Evolutionary conservation across 1,139 yeast species (phyloP).

Genomic region (Taphrina confusa): DNA sequence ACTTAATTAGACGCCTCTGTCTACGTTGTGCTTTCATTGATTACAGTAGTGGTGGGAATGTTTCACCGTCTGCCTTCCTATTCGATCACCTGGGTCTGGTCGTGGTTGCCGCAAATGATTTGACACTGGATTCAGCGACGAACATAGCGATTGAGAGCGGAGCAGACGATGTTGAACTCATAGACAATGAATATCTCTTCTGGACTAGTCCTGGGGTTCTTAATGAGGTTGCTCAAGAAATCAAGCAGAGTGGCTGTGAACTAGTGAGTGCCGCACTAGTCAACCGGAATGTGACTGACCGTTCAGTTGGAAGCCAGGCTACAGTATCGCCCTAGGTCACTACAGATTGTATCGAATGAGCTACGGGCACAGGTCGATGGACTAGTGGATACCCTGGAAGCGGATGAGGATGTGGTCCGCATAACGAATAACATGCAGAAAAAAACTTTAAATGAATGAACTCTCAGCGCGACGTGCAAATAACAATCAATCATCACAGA

Average conservation of each 20-base stretch:
- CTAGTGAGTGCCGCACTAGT: conserved; percentile 72
- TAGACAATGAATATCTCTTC: conserved; percentile 53
- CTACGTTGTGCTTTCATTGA: not conserved
- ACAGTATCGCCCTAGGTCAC: conserved; percentile 48
- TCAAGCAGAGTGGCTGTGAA: conserved; percentile 58
- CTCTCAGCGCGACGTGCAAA: no score
- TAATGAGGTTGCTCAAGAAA: conserved; percentile 59
- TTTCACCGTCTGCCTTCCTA: conserved; percentile 75
- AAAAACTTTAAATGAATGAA: no score
- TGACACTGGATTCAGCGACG: conserved; percentile 60
- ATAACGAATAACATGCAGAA: conserved; percentile 10
- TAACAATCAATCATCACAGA: no score
- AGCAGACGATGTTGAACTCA: conserved; percentile 62
- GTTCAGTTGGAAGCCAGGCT: conserved; percentile 56
- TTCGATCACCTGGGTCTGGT: conserved; percentile 74
- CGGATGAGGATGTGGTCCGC: conserved; percentile 24
- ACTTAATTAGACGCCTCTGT: not conserved
- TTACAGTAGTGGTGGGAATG: conserved; percentile 51
- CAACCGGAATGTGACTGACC: conserved; percentile 64
- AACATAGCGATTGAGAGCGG: conserved; percentile 78
- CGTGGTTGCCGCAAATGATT: conserved; percentile 22
- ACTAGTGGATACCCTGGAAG: conserved; percentile 20
- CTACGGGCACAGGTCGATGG: conserved; percentile 3
- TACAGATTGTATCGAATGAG: not conserved
- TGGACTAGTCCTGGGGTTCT: conserved; percentile 64